Percentiles rank a stretch among this genome's conserved stretches.
These are phyloP conservation scores for Claviceps sorghi DNA, from an alignment of 2,329 filamentous ascomycete species.

Conservation along the genomic window DNA sequence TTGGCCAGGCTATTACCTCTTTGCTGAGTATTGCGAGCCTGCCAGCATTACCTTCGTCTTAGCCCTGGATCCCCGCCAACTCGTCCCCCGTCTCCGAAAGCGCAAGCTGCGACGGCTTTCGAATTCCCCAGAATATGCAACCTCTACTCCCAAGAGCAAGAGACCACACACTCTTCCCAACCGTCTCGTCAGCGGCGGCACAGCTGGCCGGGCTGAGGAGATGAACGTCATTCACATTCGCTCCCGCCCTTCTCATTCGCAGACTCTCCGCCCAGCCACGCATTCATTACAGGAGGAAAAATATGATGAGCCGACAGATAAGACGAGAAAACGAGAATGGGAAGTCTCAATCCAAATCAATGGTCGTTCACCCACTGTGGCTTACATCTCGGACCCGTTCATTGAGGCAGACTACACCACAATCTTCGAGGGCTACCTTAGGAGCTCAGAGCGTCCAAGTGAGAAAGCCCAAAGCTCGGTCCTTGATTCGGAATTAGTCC, in stretches of 20 bases:
- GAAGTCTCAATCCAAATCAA: constrained; percentile 11
- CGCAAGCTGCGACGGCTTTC: constrained; percentile 2
- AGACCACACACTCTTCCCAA: constrained; percentile 2
- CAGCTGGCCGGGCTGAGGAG: constrained; percentile 5
- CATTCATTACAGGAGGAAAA: not conserved
- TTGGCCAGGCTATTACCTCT: not conserved
- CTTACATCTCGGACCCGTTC: constrained; percentile 13
- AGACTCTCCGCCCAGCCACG: constrained; percentile 2
- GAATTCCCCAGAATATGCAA: constrained; percentile 5
- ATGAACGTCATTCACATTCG: constrained; percentile 11
- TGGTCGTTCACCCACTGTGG: constrained; percentile 3
- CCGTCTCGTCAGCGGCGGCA: not conserved
- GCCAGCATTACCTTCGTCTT: not conserved
- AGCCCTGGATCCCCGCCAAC: constrained; percentile 1
- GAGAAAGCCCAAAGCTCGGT: constrained; percentile 9
- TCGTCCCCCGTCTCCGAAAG: constrained; percentile 1
- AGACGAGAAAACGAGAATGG: constrained; percentile 10
- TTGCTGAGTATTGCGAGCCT: not conserved
- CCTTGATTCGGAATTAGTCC: constrained; percentile 1
- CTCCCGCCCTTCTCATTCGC: constrained; percentile 6
- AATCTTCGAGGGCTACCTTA: constrained; percentile 15
- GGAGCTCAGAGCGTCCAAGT: constrained; percentile 11
- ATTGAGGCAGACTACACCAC: constrained; percentile 11
- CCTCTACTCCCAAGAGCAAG: constrained; percentile 1
- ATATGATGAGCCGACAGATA: not conserved